Conservation (phyloP, 1,139 yeast species). For the Yamadazyma kanchanaburiensis region DNA sequence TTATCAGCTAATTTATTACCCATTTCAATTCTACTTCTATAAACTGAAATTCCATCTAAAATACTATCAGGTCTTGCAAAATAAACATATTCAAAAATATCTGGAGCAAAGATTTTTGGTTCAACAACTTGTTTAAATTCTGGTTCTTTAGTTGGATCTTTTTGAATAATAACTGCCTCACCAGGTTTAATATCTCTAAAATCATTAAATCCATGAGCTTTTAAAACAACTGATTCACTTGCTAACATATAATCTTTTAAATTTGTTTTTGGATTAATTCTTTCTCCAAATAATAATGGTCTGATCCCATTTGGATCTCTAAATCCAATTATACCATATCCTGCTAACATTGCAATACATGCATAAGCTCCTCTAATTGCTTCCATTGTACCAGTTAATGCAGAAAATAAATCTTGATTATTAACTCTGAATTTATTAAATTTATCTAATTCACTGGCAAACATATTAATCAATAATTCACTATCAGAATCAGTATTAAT, state of each 20-base stretch:
- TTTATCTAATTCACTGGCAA: conserved; percentile 88
- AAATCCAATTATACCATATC: conserved; percentile 92
- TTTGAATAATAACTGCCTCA: conserved; percentile 91
- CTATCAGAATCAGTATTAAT: conserved; percentile 96
- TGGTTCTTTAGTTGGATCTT: conserved; percentile 48
- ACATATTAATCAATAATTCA: conserved; percentile 81
- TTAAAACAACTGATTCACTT: conserved; percentile 89
- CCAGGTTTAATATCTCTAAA: conserved; percentile 90
- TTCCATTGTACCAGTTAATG: conserved; percentile 77
- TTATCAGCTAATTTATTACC: conserved; percentile 84
- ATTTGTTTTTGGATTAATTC: conserved; percentile 65
- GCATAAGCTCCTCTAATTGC: conserved; percentile 94
- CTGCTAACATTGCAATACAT: conserved; percentile 92
- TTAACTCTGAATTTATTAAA: conserved; percentile 92
- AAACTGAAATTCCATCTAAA: conserved; percentile 91
- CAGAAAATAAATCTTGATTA: conserved; percentile 83
- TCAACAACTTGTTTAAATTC: conserved; percentile 88
- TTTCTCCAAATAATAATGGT: conserved; percentile 83
- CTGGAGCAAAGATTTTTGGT: conserved; percentile 80
- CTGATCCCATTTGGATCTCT: conserved; percentile 97
- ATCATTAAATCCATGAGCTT: conserved; percentile 83
- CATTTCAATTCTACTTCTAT: conserved; percentile 90
- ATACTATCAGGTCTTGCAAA: conserved; percentile 98
- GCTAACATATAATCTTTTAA: conserved; percentile 90
- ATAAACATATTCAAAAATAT: conserved; percentile 94